These are phyloP conservation scores for Geopyxis carbonaria DNA, from an alignment of 495 filamentous ascomycete genomes.

Conservation along the genomic window DNA sequence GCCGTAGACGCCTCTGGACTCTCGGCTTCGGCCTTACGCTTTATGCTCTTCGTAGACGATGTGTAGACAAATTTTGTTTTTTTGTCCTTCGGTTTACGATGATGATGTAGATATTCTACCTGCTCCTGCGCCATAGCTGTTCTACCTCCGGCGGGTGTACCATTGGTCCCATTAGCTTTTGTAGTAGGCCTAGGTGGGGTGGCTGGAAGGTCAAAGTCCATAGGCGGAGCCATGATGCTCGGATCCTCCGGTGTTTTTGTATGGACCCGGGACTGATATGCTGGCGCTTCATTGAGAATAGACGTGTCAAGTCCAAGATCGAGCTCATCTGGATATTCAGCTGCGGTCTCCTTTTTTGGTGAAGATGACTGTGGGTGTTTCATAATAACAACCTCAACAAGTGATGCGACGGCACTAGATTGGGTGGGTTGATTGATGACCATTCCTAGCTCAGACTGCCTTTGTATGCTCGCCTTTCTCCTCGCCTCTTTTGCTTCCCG, in stretches of 20 bases:
- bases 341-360: conserved; percentile 8
- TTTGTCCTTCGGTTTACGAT: neutral
- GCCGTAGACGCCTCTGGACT: conserved; percentile 4
- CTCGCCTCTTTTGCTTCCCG: conserved; percentile 4
- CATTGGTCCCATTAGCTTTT: neutral
- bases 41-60: conserved; percentile 18
- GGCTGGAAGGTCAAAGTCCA: conserved; percentile 10
- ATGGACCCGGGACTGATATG: conserved; percentile 11
- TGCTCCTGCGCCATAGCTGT: neutral
- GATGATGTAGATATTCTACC: neutral
- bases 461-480: conserved; percentile 9
- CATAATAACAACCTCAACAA: neutral
- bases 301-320: conserved; percentile 18
- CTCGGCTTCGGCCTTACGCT: conserved; percentile 21
- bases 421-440: conserved; percentile 3
- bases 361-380: conserved; percentile 1
- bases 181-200: neutral
- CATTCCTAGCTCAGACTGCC: conserved; percentile 2
- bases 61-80: conserved; percentile 19
- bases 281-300: conserved; percentile 14
- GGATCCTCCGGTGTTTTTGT: conserved; percentile 13
- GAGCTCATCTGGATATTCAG: conserved; percentile 7
- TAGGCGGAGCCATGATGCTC: conserved; percentile 20
- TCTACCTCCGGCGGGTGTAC: neutral
- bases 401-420: neutral